Evolutionary conservation across 2,329 filamentous ascomycete genomes (phyloP), one percentile per base, ranked within the genome.

Genomic region (Trichoderma arundinaceum): DNA sequence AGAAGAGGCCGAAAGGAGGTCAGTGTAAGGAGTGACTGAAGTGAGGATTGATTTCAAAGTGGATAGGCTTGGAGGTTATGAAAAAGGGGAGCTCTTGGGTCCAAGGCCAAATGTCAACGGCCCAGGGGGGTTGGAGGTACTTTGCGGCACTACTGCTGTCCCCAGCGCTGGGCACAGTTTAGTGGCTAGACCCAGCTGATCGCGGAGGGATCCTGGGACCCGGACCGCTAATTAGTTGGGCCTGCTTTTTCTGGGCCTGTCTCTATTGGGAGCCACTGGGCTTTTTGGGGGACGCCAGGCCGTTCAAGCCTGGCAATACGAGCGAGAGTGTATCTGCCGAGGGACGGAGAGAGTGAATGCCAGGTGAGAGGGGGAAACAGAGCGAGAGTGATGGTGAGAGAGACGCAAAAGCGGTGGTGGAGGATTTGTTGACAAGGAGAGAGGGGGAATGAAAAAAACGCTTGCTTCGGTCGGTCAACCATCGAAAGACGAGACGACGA

Each of bases 11-110:
- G 62, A 59, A 49, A 67, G 58, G 43, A 63, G 68, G 65, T 59
- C 51, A 53, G 66, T 72, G 68, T 69, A 69, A 70, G 70, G 73
- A 77, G 78, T 76, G 77, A 79, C 77, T 78, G 73, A 74, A 75
- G 74, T 77, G 75, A 78, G 74, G 67, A 75, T 63, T 73, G 75
- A 76, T 73, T 64, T 73, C 72, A 72, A 70, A 75, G 75, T 77
- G 76, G 75, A 77, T 74, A 73, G 72, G 59, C 69, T 71, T 73
- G 72, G 75, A 77, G 76, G 77, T 76, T 74, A 76, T 70, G 70
- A 64, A 73, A 78, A 78, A 78, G 74, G 75, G 74, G 74, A 76
- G 72, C 70, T 72, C 69, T n/a, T n/a, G n/a, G n/a, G n/a, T n/a
- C n/a, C n/a, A n/a, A n/a, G n/a, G 19, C 28, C 49, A 67, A 52